Base-by-base conservation (phyloP, 2,329 filamentous ascomycete genomes). In the Cytospora mali region DNA sequence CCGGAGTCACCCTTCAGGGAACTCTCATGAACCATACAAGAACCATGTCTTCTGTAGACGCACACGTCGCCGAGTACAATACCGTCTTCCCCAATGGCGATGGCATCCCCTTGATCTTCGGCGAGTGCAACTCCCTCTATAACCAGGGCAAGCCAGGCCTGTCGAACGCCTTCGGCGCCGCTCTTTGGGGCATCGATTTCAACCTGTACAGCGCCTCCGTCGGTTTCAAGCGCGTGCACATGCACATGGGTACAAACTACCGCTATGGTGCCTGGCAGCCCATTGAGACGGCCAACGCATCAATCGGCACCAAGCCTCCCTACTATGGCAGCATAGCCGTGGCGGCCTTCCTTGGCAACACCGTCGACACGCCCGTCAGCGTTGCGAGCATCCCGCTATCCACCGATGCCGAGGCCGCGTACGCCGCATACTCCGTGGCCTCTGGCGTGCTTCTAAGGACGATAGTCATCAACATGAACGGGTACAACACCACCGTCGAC, bases 211-310 rank as follows among this genome's bases (percentile, higher is more conserved):
- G 79, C 58, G 86, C 86, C 1, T 76, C 81, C 0, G 79, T 79
- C 2, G 82, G 81, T 18, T 82, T 89, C 73, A 75, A 75, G 51
- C 80, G 86, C 23, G 79, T 85, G 2, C 84, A 88, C 69, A 85
- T 88, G 83, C 87, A 89, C 72, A 81, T 84, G 75, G 86, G 86
- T 13, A 87, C 83, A 16, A 80, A 87, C 70, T 88, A 85, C 70
- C 79, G 85, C 9, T 88, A 88, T 70, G 78, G 78, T 64, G 75
- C 79, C 53, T 88, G 86, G 86, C 86, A 89, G 68, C 85, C 86
- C 0, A 68, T 87, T 51, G 68, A 75, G 5, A 87, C 84, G 0
- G 70, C 75, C 55, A 76, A 76, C 16, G 80, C 80, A 0, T 74
- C 75, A 9, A 75, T 79, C 2, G 86, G 84, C 16, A 88, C 85